Percentiles rank a stretch among this genome's conserved stretches.
Evolutionary conservation across 2,329 filamentous ascomycete genomes (phyloP).

Genomic region (Apiospora rasikravindrae): DNA sequence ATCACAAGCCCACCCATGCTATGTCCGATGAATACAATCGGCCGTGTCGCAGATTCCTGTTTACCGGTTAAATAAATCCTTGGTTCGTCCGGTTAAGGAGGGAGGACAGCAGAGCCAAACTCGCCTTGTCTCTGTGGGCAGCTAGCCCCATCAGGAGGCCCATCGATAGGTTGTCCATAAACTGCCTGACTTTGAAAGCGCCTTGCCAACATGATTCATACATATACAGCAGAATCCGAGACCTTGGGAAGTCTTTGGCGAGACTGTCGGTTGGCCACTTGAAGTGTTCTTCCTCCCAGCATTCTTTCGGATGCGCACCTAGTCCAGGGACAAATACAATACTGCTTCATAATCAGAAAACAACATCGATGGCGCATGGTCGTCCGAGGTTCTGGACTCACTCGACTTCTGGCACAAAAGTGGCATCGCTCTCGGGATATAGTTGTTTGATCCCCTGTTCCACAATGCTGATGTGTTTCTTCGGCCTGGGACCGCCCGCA

Average conservation of each 20-base stretch:
- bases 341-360: background rate
- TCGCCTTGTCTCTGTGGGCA: conserved; percentile 41
- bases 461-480: conserved; percentile 42
- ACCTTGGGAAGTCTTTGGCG: conserved; percentile 45
- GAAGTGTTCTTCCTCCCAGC: conserved; percentile 45
- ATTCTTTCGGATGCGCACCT: conserved; percentile 45
- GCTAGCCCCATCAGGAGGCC: conserved; percentile 42
- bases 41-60: conserved; percentile 38
- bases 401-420: conserved; percentile 42
- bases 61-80: background rate
- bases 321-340: conserved; percentile 49
- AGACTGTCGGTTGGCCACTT: conserved; percentile 49
- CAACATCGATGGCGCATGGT: too few relatives aligned
- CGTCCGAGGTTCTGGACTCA: conserved; percentile 27
- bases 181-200: conserved; percentile 47
- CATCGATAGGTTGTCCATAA: conserved; percentile 45
- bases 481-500: conserved; percentile 33
- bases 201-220: conserved; percentile 49
- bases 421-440: conserved; percentile 39
- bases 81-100: background rate
- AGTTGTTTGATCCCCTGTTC: conserved; percentile 47
- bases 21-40: conserved; percentile 49
- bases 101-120: background rate
- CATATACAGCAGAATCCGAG: conserved; percentile 47
- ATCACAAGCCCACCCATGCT: conserved; percentile 52